These are phyloP conservation scores for Nemania sp. DNA, from an alignment of 2,329 filamentous ascomycete species.

Conservation along the genomic window DNA sequence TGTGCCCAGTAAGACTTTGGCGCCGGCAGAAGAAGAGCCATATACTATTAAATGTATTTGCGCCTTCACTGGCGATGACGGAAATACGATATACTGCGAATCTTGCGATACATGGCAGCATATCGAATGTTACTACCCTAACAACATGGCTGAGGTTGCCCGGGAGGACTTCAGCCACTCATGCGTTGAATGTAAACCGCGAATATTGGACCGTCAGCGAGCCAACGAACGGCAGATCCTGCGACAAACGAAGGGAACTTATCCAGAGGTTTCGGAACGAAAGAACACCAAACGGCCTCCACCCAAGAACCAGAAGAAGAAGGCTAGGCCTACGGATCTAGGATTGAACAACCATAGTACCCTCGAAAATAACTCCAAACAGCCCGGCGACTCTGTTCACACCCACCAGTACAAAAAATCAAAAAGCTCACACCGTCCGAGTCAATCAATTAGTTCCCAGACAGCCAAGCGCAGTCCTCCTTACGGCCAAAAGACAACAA, in stretches of 20 bases:
- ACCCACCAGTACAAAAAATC: conserved; percentile 78
- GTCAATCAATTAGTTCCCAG: conserved; percentile 79
- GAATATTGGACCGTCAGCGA: conserved; percentile 76
- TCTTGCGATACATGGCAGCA: conserved; percentile 98
- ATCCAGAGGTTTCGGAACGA: conserved; percentile 69
- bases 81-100: conserved; percentile 97
- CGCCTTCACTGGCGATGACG: conserved; percentile 92
- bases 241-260: conserved; percentile 62
- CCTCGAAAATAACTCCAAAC: conserved; percentile 67
- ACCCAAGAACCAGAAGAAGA: conserved; percentile 90
- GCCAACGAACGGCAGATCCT: conserved; percentile 79
- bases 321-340: conserved; percentile 76
- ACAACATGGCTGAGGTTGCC: conserved; percentile 78
- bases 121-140: conserved; percentile 92
- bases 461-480: conserved; percentile 73
- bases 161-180: conserved; percentile 81
- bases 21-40: conserved; percentile 77
- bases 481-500: conserved; percentile 70
- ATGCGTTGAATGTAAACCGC: conserved; percentile 88
- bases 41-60: conserved; percentile 99
- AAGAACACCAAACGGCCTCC: conserved; percentile 72
- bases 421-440: conserved; percentile 84
- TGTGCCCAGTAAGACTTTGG: conserved; percentile 62
- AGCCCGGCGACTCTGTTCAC: conserved; percentile 59
- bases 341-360: conserved; percentile 75